phyloP scores from a whole-genome alignment of 257 asterid species.

The Solanum sitiens region DNA sequence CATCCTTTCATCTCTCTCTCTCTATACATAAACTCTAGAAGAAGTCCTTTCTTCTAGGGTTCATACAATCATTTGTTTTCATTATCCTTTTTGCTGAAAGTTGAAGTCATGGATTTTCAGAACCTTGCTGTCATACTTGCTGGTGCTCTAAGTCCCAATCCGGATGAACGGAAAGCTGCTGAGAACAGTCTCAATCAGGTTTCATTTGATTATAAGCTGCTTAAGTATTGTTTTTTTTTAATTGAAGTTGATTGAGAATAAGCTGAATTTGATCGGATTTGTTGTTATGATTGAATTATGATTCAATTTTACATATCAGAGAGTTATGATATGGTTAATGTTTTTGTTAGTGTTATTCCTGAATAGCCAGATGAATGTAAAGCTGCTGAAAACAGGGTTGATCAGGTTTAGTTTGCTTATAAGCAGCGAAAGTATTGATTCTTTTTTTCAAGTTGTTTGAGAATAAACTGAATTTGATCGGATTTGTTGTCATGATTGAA shows the following conservation, averaged over 20 bases:
- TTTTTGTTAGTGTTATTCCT: neutral
- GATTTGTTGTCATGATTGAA: neutral
- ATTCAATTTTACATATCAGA: neutral
- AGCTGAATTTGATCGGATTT: neutral
- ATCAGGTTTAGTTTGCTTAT: slow-evolving; percentile 37
- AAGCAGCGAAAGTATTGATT: neutral
- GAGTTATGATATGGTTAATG: neutral
- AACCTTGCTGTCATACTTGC: slow-evolving; percentile 60
- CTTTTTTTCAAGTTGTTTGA: neutral
- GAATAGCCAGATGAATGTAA: slow-evolving; percentile 37
- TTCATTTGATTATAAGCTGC: neutral
- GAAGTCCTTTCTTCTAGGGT: neutral
- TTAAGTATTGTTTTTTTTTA: neutral
- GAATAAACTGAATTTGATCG: neutral
- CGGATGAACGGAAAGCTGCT: slow-evolving; percentile 76
- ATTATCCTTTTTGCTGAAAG: neutral
- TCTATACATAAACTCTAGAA: neutral
- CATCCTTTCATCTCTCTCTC: neutral
- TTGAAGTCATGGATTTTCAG: slow-evolving; percentile 50
- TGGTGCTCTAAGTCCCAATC: slow-evolving; percentile 82
- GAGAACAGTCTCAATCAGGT: slow-evolving; percentile 94
- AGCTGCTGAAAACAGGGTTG: slow-evolving; percentile 79
- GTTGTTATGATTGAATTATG: neutral
- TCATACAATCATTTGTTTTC: neutral
- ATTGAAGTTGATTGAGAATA: neutral